Percentiles rank a stretch among this genome's conserved stretches.
phyloP scores from a whole-genome alignment of 2,329 filamentous ascomycete genomes.

The Microsporum audouinii region DNA sequence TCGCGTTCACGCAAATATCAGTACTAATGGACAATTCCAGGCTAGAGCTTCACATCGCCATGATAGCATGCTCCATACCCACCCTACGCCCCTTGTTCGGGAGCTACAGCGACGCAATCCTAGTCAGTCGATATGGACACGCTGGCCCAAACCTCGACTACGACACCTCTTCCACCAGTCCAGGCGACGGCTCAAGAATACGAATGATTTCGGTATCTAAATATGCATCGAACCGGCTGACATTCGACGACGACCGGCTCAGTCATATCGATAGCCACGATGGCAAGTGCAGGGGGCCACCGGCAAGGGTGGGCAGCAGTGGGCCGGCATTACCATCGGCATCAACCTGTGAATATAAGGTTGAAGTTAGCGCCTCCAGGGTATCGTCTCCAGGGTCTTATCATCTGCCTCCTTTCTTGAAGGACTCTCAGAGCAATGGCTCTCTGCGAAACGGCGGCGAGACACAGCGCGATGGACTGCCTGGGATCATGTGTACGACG shows the following conservation, averaged over 20 bases:
- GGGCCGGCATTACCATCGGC: not conserved
- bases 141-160: not conserved
- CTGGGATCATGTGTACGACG: conserved; percentile 15
- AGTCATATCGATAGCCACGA: not conserved
- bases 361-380: conserved; percentile 11
- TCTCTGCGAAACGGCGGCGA: not conserved
- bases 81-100: conserved; percentile 30
- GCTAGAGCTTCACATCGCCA: conserved; percentile 33
- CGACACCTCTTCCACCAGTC: not conserved
- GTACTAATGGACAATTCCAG: conserved; percentile 16
- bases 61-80: conserved; percentile 33
- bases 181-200: not conserved
- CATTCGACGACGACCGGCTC: not conserved
- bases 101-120: not conserved
- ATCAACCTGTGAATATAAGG: conserved; percentile 12
- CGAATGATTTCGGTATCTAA: conserved; percentile 6
- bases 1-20: not conserved
- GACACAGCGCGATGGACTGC: not conserved
- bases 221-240: conserved; percentile 1
- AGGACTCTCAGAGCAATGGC: not conserved
- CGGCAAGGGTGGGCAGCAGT: not conserved
- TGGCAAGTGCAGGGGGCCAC: not conserved
- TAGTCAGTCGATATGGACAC: not conserved
- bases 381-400: not conserved
- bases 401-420: not conserved